These are phyloP conservation scores for Lophiostoma macrostomum DNA, from an alignment of 495 filamentous ascomycete genomes.

Conservation along the genomic window DNA sequence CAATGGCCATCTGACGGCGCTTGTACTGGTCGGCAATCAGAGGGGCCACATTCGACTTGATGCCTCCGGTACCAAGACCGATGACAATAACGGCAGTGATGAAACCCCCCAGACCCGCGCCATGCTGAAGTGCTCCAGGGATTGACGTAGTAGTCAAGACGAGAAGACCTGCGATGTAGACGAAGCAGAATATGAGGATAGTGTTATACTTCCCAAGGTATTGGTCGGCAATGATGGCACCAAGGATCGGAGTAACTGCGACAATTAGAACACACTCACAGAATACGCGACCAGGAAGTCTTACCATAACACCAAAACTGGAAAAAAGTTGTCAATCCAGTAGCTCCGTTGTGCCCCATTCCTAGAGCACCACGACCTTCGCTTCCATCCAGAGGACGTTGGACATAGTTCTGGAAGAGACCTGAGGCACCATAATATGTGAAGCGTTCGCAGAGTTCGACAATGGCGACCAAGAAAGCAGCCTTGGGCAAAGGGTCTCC, in stretches of 20 bases:
- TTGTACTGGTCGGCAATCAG: constrained; percentile 73
- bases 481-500: constrained; percentile 30
- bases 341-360: constrained; percentile 52
- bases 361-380: constrained; percentile 52
- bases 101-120: constrained; percentile 37
- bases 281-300: background rate
- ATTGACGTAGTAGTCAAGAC: constrained; percentile 42
- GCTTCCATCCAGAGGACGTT: constrained; percentile 45
- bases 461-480: constrained; percentile 57
- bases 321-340: constrained; percentile 60
- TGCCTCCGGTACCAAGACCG: constrained; percentile 64
- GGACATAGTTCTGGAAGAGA: constrained; percentile 59
- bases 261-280: constrained; percentile 2
- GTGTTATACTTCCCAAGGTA: constrained; percentile 69
- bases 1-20: constrained; percentile 58
- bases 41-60: constrained; percentile 70
- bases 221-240: constrained; percentile 61
- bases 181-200: constrained; percentile 55
- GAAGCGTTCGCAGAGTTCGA: constrained; percentile 67
- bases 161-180: constrained; percentile 45
- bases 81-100: constrained; percentile 51
- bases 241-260: constrained; percentile 53
- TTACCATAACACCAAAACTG: constrained; percentile 57
- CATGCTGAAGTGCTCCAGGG: constrained; percentile 35
- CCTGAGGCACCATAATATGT: constrained; percentile 61